Evolutionary conservation across 495 filamentous ascomycete species (phyloP).

Genomic region (Polyplosphaeria fusca): DNA sequence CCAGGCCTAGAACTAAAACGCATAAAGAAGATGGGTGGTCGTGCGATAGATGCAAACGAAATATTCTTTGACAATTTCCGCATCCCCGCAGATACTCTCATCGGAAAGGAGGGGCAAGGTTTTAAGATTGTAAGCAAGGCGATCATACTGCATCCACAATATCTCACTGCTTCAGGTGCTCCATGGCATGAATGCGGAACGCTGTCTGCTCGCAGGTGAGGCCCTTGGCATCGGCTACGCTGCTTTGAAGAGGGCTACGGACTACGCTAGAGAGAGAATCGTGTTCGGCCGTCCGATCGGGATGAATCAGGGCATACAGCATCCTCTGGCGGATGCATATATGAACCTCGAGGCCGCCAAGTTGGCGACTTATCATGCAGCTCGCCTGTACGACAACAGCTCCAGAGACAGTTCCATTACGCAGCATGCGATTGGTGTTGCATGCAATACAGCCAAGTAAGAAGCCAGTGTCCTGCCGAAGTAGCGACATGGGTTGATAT

Average conservation of each 20-base stretch:
- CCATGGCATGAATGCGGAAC: conserved; percentile 82
- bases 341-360: conserved; percentile 81
- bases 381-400: conserved; percentile 64
- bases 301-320: conserved; percentile 70
- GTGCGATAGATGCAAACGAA: conserved; percentile 78
- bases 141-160: not conserved
- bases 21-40: conserved; percentile 79
- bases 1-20: conserved; percentile 61
- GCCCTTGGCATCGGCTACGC: conserved; percentile 74
- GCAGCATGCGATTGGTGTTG: conserved; percentile 64
- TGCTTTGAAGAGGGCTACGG: conserved; percentile 60
- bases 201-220: conserved; percentile 73
- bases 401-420: conserved; percentile 50
- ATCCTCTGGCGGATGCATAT: conserved; percentile 69
- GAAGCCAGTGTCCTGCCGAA: too few relatives aligned
- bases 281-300: conserved; percentile 72
- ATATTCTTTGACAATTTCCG: conserved; percentile 76
- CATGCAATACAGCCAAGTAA: conserved; percentile 73
- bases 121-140: conserved; percentile 57
- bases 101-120: conserved; percentile 67
- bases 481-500: too few relatives aligned
- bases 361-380: conserved; percentile 73
- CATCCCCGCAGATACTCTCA: conserved; percentile 57
- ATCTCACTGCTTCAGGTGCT: conserved; percentile 47
- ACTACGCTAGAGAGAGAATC: conserved; percentile 64